Evolutionary conservation across 1,284 basidiomycete genomes (phyloP), one percentile per base, ranked within the genome.

Genomic region (Rhodotorula sp.): DNA sequence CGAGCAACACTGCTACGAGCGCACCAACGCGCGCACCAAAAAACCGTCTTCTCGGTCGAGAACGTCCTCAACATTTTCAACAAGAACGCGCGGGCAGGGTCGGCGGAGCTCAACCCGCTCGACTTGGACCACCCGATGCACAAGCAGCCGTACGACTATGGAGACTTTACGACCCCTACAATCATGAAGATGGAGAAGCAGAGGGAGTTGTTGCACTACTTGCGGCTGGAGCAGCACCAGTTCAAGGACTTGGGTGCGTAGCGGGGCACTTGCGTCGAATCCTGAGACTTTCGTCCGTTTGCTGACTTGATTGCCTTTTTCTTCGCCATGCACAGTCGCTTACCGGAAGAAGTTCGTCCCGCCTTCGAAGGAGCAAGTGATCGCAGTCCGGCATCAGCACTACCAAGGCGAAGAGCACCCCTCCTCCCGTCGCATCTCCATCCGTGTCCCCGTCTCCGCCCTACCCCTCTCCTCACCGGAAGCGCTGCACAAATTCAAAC

Each of bases 361-460:
- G 18, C 80, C 81, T 2, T 54, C 69, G 2, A 20, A 63, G 1
- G 16, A 59, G 6, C 54, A 75, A 22, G 67, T 78, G 63, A 71
- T 69, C 77, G 78, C 72, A 68, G 65, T 77, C 34, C 71, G 79
- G 24, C 77, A 78, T 67, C 75, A 77, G 67, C 80, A 81, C 73
- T 80, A 78, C 64, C 79, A 81, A 62, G 81, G 80, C 55, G 78
- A 81, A 55, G 64, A 63, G 16, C 80, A 81, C 71, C 80, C 81
- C 5, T 79, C 74, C 16, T 74, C 77, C 26, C 76, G 78, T 52
- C 81, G 81, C 68, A 78, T 79, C 28, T 76, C 79, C 44, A 72
- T 81, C 48, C 72, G 69, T 18, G 72, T 80, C 48, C 53, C 70
- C 59, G 64, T 80, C 28, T 47, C 68, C 1, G 69, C 75, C n/a